Conservation (phyloP, 305 asterid genomes). For the Fraxinus paxiana region DNA sequence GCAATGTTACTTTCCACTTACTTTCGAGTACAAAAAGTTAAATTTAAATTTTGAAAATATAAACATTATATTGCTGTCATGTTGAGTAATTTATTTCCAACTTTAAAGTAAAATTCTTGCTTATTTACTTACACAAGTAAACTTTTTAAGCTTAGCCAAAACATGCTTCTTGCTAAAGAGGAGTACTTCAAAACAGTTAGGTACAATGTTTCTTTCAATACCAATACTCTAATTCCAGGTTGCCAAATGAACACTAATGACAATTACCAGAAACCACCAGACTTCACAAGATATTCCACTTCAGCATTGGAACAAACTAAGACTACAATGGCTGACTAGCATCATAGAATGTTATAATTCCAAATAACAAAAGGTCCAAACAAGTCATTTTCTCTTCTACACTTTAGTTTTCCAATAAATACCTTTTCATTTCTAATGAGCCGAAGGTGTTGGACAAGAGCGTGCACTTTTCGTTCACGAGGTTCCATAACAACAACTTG, state of each 20-base stretch:
- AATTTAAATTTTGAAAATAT: background rate
- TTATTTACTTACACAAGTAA: background rate
- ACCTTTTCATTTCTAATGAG: constrained; percentile 73
- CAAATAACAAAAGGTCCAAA: background rate
- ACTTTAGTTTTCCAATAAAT: constrained; percentile 2
- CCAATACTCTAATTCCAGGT: background rate
- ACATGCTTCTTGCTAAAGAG: background rate
- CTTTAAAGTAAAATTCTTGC: background rate
- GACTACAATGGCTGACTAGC: background rate
- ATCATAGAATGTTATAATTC: background rate
- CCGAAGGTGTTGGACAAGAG: constrained; percentile 65
- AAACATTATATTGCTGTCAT: background rate
- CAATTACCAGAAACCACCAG: background rate
- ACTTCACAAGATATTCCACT: background rate
- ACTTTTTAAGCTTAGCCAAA: background rate
- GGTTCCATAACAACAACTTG: constrained; percentile 89
- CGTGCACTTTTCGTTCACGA: constrained; percentile 57
- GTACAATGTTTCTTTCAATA: background rate
- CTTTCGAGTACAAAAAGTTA: background rate
- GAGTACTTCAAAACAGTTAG: background rate
- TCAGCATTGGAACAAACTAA: background rate
- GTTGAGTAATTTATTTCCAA: background rate
- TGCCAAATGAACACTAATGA: background rate
- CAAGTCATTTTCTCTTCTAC: background rate
- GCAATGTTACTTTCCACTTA: background rate